Evolutionary conservation across 306 rosid species (phyloP).

Genomic region (Vigna radiata): DNA sequence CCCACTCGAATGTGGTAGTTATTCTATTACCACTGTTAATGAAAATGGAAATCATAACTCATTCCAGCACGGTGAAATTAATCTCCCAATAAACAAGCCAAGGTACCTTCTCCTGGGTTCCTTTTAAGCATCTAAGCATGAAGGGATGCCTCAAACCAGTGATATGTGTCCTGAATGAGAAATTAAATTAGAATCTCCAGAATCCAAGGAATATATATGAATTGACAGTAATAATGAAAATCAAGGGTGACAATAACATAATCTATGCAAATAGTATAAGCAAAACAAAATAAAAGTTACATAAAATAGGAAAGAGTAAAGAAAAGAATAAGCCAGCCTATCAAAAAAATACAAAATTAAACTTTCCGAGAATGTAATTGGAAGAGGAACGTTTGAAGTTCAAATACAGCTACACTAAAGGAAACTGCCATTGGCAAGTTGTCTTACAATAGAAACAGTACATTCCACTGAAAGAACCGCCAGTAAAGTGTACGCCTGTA

Average conservation of each 20-base stretch:
- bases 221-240: conserved; percentile 39
- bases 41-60: conserved; percentile 42
- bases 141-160: conserved; percentile 89
- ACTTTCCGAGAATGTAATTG: conserved; percentile 53
- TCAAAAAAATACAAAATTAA: conserved; percentile 40
- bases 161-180: conserved; percentile 93
- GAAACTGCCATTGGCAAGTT: conserved; percentile 89
- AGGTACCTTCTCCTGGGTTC: conserved; percentile 99
- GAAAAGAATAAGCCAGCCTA: conserved; percentile 22
- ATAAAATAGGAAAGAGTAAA: conserved; percentile 25
- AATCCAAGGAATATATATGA: conserved; percentile 55
- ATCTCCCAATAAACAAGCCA: conserved; percentile 91
- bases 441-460: conserved; percentile 99
- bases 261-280: conserved; percentile 34
- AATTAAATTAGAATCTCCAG: conserved; percentile 81
- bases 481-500: conserved; percentile 67
- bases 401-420: conserved; percentile 56
- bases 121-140: conserved; percentile 87
- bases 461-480: conserved; percentile 89
- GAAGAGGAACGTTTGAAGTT: conserved; percentile 61
- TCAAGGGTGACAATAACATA: conserved; percentile 34
- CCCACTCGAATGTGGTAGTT: conserved; percentile 31
- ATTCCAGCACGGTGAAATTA: conserved; percentile 58
- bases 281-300: conserved; percentile 8
- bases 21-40: neutral